Evolutionary conservation across 768 basidiomycete genomes (phyloP).

Genomic region (Gyrodon lividus): DNA sequence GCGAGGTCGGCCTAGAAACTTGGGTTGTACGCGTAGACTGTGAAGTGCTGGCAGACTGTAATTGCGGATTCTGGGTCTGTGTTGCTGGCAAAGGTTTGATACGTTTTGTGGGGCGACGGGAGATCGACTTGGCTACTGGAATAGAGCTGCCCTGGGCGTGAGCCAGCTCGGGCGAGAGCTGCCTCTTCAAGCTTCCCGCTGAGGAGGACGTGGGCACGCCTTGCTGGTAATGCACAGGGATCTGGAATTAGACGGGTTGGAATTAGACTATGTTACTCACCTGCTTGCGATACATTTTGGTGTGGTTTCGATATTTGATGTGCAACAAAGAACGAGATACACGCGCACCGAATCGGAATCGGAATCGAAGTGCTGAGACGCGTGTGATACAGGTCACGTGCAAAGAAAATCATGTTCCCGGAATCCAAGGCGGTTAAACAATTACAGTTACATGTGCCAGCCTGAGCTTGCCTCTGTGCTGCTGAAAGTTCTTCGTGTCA

Average conservation of each 20-base stretch:
- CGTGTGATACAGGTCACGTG: slow-evolving; percentile 25
- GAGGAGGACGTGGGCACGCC: slow-evolving; percentile 18
- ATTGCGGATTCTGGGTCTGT: background rate
- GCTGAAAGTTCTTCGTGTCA: no score
- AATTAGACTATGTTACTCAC: slow-evolving; percentile 5
- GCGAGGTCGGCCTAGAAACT: slow-evolving; percentile 2
- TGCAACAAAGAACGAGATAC: background rate
- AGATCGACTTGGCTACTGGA: background rate
- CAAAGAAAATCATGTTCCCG: slow-evolving; percentile 20
- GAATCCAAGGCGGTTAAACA: no score
- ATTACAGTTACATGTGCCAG: no score
- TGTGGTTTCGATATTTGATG: background rate
- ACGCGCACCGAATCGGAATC: no score
- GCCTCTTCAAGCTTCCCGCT: slow-evolving; percentile 20
- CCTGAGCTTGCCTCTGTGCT: no score
- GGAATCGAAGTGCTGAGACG: no score
- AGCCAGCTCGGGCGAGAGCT: slow-evolving; percentile 18
- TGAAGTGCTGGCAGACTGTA: background rate
- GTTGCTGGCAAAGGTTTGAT: slow-evolving; percentile 8
- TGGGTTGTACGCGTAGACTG: slow-evolving; percentile 13
- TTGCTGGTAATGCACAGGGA: slow-evolving; percentile 4
- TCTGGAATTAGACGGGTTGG: background rate
- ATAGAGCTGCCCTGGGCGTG: background rate
- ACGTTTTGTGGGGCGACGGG: slow-evolving; percentile 21
- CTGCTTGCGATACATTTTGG: slow-evolving; percentile 16